These are phyloP conservation scores for Arctium lappa DNA, from an alignment of 129 eudicot species.

Conservation along the genomic window DNA sequence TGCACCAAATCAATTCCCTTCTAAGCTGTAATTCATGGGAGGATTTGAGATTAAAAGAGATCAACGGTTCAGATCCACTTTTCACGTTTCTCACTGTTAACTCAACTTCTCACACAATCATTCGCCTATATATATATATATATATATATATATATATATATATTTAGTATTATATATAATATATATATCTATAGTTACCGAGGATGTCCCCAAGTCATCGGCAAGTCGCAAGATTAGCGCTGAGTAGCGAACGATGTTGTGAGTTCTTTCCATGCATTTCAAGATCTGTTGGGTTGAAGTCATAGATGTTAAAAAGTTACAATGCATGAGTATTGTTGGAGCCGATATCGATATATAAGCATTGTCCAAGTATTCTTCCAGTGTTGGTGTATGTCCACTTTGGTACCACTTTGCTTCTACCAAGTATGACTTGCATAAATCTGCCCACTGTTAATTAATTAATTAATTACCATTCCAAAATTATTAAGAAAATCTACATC, in stretches of 20 bases:
- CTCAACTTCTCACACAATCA: too few relatives aligned
- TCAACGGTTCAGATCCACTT: too few relatives aligned
- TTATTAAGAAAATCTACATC: too few relatives aligned
- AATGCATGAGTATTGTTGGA: constrained; percentile 18
- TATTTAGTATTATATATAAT: too few relatives aligned
- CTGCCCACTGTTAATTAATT: too few relatives aligned
- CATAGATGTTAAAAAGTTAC: background rate
- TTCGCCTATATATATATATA: background rate
- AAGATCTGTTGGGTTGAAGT: constrained; percentile 5
- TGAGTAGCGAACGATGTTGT: constrained; percentile 9
- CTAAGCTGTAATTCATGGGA: background rate
- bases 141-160: background rate
- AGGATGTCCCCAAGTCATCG: constrained; percentile 34
- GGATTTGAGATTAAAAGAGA: too few relatives aligned
- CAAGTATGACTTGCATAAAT: constrained; percentile 30
- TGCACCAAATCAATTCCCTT: too few relatives aligned
- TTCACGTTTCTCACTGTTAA: too few relatives aligned
- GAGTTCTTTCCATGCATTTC: background rate
- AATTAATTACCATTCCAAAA: background rate
- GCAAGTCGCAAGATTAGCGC: constrained; percentile 28
- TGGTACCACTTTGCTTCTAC: constrained; percentile 36
- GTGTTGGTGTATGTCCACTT: constrained; percentile 24
- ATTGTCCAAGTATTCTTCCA: constrained; percentile 30
- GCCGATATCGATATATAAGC: constrained; percentile 23
- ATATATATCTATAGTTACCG: constrained; percentile 5